Conservation (phyloP, 163 green algal genomes). For the Scenedesmus sp. region DNA sequence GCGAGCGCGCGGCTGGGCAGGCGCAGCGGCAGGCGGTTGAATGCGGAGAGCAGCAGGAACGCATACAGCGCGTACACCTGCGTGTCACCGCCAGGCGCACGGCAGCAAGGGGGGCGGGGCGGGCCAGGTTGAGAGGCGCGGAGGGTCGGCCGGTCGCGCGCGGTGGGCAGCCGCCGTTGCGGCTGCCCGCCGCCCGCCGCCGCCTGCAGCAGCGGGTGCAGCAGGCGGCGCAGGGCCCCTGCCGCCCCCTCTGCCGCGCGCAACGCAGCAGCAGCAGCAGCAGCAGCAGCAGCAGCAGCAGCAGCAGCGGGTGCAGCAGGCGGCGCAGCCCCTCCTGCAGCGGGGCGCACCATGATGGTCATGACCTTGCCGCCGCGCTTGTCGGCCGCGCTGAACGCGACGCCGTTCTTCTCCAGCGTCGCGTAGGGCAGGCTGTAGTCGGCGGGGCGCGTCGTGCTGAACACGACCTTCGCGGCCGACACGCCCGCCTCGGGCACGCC, state of each 20-base stretch:
- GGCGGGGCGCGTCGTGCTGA: conserved; percentile 70
- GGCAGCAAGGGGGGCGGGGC: no score
- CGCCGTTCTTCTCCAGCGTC: conserved; percentile 66
- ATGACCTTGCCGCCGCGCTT: conserved; percentile 62
- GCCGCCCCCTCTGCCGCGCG: not conserved
- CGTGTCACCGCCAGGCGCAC: not conserved
- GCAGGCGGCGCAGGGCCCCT: no score
- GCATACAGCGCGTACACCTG: conserved; percentile 70
- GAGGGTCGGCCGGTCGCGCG: no score
- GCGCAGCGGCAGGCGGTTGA: conserved; percentile 75
- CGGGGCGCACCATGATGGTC: conserved; percentile 65
- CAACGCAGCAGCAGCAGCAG: not conserved
- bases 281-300: not conserved
- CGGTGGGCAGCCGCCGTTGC: not conserved
- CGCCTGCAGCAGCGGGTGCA: no score
- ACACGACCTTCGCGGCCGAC: conserved; percentile 46
- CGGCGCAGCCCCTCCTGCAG: not conserved
- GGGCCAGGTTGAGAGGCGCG: no score
- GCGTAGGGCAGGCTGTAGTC: conserved; percentile 83
- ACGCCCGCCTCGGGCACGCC: not conserved
- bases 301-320: no score
- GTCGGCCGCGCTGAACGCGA: conserved; percentile 76
- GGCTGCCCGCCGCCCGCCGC: no score
- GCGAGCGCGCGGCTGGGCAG: conserved; percentile 60
- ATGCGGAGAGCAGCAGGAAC: conserved; percentile 60